A percentile compares a stretch with the other conserved stretches of the same genome.
These are phyloP conservation scores for Mariannaea sp. DNA, from an alignment of 2,329 filamentous ascomycete species.

Conservation along the genomic window DNA sequence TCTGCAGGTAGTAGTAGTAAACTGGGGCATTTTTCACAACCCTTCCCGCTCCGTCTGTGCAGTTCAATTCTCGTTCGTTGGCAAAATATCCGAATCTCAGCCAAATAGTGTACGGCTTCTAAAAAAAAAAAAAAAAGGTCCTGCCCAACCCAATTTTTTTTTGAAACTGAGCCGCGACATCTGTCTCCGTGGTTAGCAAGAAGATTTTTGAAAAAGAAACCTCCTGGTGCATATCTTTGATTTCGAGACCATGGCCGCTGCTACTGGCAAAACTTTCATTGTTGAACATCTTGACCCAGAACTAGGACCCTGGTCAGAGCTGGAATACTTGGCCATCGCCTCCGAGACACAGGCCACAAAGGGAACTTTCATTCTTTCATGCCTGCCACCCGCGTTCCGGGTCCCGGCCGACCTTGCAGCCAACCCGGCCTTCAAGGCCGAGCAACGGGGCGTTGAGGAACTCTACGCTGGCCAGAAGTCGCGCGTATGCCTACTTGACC, in stretches of 20 bases:
- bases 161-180: background rate
- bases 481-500: slow-evolving; percentile 87
- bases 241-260: slow-evolving; percentile 43
- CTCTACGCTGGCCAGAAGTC: slow-evolving; percentile 75
- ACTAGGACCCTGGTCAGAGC: slow-evolving; percentile 88
- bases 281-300: slow-evolving; percentile 97
- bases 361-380: slow-evolving; percentile 80
- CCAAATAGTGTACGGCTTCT: background rate
- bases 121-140: background rate
- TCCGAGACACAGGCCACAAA: slow-evolving; percentile 72
- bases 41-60: slow-evolving; percentile 6
- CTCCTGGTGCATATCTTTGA: too few species aligned
- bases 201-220: too few species aligned
- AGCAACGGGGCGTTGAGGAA: slow-evolving; percentile 79
- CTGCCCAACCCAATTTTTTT: background rate
- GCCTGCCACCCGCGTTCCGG: slow-evolving; percentile 71
- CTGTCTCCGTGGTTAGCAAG: background rate
- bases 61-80: background rate
- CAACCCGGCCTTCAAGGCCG: slow-evolving; percentile 69
- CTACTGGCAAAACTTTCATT: slow-evolving; percentile 74
- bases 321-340: slow-evolving; percentile 90
- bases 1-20: too few species aligned
- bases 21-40: slow-evolving; percentile 17
- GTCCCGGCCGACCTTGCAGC: slow-evolving; percentile 62
- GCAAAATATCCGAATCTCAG: background rate